These are phyloP conservation scores for Luffa aegyptiaca DNA, from an alignment of 306 rosid genomes.

Conservation along the genomic window DNA sequence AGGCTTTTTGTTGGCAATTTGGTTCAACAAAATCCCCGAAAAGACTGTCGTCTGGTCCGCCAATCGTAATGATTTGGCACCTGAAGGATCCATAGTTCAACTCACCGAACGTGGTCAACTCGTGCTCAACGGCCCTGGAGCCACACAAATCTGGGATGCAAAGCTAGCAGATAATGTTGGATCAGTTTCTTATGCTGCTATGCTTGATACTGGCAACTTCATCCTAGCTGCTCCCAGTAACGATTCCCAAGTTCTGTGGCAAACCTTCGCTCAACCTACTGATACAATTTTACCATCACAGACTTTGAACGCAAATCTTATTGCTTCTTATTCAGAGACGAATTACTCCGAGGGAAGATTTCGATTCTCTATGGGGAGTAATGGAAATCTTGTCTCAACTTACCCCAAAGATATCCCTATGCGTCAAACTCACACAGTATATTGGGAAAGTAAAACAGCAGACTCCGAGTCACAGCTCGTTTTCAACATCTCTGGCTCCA, in stretches of 20 bases:
- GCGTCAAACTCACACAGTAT: neutral
- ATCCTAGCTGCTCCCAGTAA: conserved; percentile 21
- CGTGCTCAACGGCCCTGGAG: conserved; percentile 19
- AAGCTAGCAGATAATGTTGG: neutral
- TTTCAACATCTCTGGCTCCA: conserved; percentile 30
- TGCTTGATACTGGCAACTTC: conserved; percentile 49
- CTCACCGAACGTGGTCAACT: conserved; percentile 16
- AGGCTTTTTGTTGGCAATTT: conserved; percentile 26
- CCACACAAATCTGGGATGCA: conserved; percentile 7
- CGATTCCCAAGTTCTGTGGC: conserved; percentile 20
- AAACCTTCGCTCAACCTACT: conserved; percentile 40
- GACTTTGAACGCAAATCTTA: neutral
- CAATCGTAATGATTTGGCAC: conserved; percentile 3
- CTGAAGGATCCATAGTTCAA: conserved; percentile 22
- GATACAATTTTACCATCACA: conserved; percentile 54
- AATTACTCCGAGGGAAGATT: conserved; percentile 49
- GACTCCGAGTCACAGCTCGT: conserved; percentile 7
- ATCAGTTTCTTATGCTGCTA: conserved; percentile 18
- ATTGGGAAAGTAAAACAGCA: neutral
- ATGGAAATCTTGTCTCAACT: conserved; percentile 13
- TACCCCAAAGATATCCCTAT: conserved; percentile 26
- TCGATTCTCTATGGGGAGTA: conserved; percentile 7
- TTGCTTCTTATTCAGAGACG: conserved; percentile 18
- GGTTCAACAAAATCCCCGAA: conserved; percentile 32
- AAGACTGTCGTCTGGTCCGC: conserved; percentile 34